phyloP scores from a whole-genome alignment of 257 asterid species.

The Ilex asprella region DNA sequence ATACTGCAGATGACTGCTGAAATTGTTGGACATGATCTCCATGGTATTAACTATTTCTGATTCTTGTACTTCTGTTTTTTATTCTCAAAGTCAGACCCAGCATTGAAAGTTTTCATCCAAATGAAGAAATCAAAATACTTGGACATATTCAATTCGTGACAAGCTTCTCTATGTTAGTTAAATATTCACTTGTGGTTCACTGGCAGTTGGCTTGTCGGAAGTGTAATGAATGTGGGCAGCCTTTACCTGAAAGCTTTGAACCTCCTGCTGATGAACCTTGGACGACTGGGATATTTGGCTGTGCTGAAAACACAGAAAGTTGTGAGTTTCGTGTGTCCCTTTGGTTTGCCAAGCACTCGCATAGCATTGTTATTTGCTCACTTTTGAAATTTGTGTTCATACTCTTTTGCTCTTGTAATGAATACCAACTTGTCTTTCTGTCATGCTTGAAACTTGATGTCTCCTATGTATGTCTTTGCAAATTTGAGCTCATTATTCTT shows the following conservation, averaged over 20 bases:
- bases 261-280: slow-evolving; percentile 97
- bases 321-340: slow-evolving; percentile 45
- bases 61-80: background rate
- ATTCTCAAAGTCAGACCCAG: background rate
- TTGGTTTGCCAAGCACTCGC: background rate
- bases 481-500: background rate
- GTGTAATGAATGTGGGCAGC: slow-evolving; percentile 94
- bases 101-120: background rate
- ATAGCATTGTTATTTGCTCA: background rate
- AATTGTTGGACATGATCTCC: background rate
- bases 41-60: background rate
- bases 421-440: no score
- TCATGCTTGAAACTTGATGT: no score
- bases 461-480: no score
- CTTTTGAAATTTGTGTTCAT: background rate
- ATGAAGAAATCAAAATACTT: background rate
- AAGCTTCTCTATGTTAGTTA: background rate
- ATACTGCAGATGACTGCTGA: background rate
- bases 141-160: background rate
- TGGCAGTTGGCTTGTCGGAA: slow-evolving; percentile 69
- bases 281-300: slow-evolving; percentile 82
- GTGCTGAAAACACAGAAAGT: slow-evolving; percentile 78
- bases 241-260: slow-evolving; percentile 93
- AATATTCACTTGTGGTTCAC: slow-evolving; percentile 14
- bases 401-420: background rate